Conservation (phyloP, 768 basidiomycete genomes). For the Rhodocollybia butyracea region DNA sequence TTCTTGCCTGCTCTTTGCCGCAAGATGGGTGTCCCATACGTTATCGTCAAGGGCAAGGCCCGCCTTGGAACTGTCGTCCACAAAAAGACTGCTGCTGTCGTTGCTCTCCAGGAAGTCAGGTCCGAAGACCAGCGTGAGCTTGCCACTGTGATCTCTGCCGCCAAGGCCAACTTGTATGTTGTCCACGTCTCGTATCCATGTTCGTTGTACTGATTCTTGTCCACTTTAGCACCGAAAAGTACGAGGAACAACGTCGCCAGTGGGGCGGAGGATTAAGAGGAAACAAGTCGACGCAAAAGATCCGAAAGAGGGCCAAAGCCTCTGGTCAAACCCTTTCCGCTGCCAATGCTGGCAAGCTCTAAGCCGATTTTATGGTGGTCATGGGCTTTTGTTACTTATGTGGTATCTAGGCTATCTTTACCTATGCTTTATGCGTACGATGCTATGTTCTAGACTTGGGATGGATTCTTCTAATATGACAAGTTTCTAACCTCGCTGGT, state of each 20-base stretch:
- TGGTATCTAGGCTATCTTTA: not conserved
- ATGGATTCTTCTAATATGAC: not conserved
- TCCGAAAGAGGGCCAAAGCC: slow-evolving; percentile 92
- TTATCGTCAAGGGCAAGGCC: slow-evolving; percentile 98
- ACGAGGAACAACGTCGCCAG: slow-evolving; percentile 85
- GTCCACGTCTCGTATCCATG: not conserved
- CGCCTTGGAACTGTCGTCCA: slow-evolving; percentile 97
- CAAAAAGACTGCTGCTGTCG: slow-evolving; percentile 95
- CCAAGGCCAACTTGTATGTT: slow-evolving; percentile 96
- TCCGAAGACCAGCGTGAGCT: slow-evolving; percentile 94
- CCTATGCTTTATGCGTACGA: not conserved
- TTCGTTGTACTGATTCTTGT: not conserved
- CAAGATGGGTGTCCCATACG: slow-evolving; percentile 99
- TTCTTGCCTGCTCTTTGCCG: slow-evolving; percentile 98
- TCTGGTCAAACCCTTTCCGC: slow-evolving; percentile 63
- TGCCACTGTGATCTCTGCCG: slow-evolving; percentile 85
- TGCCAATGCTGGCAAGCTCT: slow-evolving; percentile 64
- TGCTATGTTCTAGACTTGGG: not conserved
- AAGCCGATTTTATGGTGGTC: slow-evolving; percentile 15
- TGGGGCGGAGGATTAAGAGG: slow-evolving; percentile 98
- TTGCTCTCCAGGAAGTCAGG: slow-evolving; percentile 91
- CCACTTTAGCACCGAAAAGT: slow-evolving; percentile 73
- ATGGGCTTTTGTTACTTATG: not conserved
- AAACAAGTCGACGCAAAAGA: slow-evolving; percentile 91
- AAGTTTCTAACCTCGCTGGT: no score